Percentiles rank a stretch among this genome's conserved stretches.
Evolutionary conservation across 1,139 yeast species (phyloP).

Genomic region (Kodamaea suecica): DNA sequence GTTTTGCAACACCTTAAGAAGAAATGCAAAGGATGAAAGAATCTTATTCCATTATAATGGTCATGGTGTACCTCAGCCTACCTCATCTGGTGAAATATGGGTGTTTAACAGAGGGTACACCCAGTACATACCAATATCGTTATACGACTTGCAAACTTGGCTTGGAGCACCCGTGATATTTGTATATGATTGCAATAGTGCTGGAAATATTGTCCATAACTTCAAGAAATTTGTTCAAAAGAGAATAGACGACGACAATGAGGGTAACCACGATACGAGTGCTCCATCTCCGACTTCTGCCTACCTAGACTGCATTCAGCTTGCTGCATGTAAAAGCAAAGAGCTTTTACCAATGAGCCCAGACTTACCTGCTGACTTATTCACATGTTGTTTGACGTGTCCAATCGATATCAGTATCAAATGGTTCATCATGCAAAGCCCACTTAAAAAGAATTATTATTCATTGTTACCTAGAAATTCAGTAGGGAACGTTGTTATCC

Average conservation of each 20-base stretch:
- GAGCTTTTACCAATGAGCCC: constrained; percentile 93
- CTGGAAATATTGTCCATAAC: constrained; percentile 89
- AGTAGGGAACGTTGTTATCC: constrained; percentile 66
- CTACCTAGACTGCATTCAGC: constrained; percentile 83
- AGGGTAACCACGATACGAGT: constrained; percentile 61
- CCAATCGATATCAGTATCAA: constrained; percentile 93
- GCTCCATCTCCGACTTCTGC: constrained; percentile 67
- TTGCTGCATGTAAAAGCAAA: constrained; percentile 88
- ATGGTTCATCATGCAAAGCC: constrained; percentile 87
- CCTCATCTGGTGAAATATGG: constrained; percentile 98
- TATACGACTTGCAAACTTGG: constrained; percentile 94
- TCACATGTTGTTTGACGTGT: constrained; percentile 91
- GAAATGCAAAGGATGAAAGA: constrained; percentile 89
- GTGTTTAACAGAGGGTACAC: constrained; percentile 96
- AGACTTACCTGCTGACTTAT: constrained; percentile 91
- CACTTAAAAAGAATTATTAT: constrained; percentile 57
- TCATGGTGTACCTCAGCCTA: constrained; percentile 98
- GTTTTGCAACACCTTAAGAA: constrained; percentile 80
- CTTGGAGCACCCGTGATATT: constrained; percentile 95
- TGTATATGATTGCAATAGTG: constrained; percentile 92
- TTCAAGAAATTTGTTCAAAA: constrained; percentile 89
- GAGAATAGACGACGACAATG: constrained; percentile 83
- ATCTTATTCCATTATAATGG: constrained; percentile 94
- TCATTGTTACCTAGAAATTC: constrained; percentile 47
- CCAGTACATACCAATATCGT: constrained; percentile 92